These are phyloP conservation scores for Creolimax fragrantissima DNA, from an alignment of 78 protist genomes.

Conservation along the genomic window DNA sequence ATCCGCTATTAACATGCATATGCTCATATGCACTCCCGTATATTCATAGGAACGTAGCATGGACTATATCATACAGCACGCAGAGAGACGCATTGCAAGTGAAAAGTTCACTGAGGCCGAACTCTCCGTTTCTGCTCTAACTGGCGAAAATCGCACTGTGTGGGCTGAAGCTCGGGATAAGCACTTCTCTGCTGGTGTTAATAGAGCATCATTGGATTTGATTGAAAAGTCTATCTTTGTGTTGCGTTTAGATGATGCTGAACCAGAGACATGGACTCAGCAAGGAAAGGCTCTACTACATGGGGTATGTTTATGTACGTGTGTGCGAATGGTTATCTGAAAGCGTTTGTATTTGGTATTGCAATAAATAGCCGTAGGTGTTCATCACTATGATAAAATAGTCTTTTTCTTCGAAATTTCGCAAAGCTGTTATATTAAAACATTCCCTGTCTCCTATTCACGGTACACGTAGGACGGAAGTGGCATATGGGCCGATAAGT, in stretches of 20 bases:
- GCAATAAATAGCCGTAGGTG: too few relatives aligned
- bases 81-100: background rate
- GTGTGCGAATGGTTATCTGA: too few relatives aligned
- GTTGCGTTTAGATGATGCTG: background rate
- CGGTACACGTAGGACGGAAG: too few relatives aligned
- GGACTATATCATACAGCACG: background rate
- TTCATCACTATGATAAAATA: too few relatives aligned
- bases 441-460: too few relatives aligned
- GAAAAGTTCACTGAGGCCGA: background rate
- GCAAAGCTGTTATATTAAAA: too few relatives aligned
- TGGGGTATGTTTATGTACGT: too few relatives aligned
- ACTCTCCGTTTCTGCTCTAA: background rate
- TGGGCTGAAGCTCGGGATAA: constrained; percentile 29
- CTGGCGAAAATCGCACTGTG: background rate
- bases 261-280: background rate
- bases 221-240: background rate
- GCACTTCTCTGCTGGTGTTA: background rate
- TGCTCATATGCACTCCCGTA: background rate
- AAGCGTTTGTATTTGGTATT: too few relatives aligned
- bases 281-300: background rate
- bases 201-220: background rate
- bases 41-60: background rate
- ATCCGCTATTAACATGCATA: background rate
- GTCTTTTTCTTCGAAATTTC: too few relatives aligned
- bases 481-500: constrained; percentile 41